Evolutionary conservation across 768 basidiomycete species (phyloP).

Genomic region (Sporobolomyces phaffii): DNA sequence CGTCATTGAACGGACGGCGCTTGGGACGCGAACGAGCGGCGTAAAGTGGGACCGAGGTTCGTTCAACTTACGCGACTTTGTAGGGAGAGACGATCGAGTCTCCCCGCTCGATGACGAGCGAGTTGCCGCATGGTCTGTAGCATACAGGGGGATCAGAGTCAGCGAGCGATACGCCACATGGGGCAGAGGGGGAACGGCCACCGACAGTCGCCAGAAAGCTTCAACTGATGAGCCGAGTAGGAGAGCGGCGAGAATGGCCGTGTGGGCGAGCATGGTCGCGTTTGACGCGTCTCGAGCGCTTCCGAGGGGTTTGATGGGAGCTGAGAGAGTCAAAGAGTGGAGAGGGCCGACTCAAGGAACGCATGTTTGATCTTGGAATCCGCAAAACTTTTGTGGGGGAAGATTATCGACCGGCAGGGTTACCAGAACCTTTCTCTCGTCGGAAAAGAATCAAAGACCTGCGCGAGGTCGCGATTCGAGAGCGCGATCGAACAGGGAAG

Average conservation of each 20-base stretch:
- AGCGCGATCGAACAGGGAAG: constrained; percentile 1
- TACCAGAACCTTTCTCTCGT: too few species aligned
- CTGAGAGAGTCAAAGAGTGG: not conserved
- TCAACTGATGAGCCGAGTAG: not conserved
- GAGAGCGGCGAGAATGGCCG: not conserved
- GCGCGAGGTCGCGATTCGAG: not conserved
- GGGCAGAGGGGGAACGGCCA: not conserved
- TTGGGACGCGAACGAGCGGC: not conserved
- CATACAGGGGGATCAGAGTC: too few species aligned
- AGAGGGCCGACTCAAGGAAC: not conserved
- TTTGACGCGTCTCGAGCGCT: not conserved
- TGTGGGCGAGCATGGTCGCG: not conserved
- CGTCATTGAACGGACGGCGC: not conserved
- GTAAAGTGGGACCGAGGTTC: not conserved
- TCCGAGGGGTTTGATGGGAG: not conserved
- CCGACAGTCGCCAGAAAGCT: constrained; percentile 29
- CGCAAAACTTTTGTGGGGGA: too few species aligned
- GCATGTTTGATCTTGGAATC: too few species aligned
- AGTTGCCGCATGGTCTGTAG: constrained; percentile 18
- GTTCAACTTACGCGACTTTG: constrained; percentile 25
- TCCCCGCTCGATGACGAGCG: constrained; percentile 39
- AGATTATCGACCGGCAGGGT: too few species aligned
- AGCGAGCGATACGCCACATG: rapidly evolving
- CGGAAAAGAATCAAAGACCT: too few species aligned
- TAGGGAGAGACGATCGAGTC: constrained; percentile 46